Evolutionary conservation across 805 yeast species (phyloP).

Genomic region (Lipomyces yamanashiensis): DNA sequence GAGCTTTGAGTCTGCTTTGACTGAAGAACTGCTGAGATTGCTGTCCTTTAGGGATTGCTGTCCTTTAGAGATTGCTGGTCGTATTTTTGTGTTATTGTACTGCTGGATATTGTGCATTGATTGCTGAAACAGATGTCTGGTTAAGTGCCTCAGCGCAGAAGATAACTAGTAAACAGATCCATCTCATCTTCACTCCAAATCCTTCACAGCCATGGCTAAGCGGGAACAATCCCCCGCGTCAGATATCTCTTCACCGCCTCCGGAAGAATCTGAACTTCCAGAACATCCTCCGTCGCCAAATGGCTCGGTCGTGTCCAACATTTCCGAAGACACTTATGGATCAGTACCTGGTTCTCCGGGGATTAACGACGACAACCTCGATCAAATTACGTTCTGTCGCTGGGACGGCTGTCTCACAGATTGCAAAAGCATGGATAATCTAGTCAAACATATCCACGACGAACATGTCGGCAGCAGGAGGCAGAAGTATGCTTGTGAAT

Average conservation of each 20-base stretch:
- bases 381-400: conserved; percentile 43
- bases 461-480: conserved; percentile 48
- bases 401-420: conserved; percentile 49
- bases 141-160: too few species aligned
- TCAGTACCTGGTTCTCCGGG: conserved; percentile 38
- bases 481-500: conserved; percentile 58
- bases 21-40: not conserved
- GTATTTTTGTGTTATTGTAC: not conserved
- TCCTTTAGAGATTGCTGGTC: not conserved
- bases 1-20: not conserved
- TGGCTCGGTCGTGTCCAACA: conserved; percentile 18
- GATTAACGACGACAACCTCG: conserved; percentile 37
- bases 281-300: conserved; percentile 22
- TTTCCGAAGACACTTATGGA: conserved; percentile 35
- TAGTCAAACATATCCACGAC: conserved; percentile 50
- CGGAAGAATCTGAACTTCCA: not conserved
- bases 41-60: not conserved
- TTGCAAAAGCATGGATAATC: conserved; percentile 46
- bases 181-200: not conserved
- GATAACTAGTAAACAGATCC: too few species aligned
- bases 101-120: not conserved
- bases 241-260: conserved; percentile 2
- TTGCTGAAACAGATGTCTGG: too few species aligned
- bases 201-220: conserved; percentile 1
- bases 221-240: conserved; percentile 13